Percentiles rank a stretch among this genome's conserved stretches.
Evolutionary conservation across 176 grass and related monocot genomes (phyloP).

Genomic region (Luzula sylvatica): DNA sequence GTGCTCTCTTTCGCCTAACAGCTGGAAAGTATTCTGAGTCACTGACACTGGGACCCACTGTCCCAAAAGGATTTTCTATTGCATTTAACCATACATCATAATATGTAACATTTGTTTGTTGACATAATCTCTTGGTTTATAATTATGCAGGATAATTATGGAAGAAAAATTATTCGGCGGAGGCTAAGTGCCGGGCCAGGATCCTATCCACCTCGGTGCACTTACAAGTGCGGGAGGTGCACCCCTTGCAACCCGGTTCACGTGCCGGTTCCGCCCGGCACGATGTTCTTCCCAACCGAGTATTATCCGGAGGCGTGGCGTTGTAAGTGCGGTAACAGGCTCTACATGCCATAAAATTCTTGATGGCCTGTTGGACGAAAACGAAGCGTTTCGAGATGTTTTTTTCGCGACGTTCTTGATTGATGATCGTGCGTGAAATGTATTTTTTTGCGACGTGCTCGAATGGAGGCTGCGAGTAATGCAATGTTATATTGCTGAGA

Average conservation of each 20-base stretch:
- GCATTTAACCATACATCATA: too few relatives aligned
- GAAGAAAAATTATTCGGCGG: neutral
- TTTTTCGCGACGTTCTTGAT: too few relatives aligned
- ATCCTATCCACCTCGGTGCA: constrained; percentile 21
- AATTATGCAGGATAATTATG: neutral
- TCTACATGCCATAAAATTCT: constrained; percentile 29
- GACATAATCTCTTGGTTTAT: neutral
- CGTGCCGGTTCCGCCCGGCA: constrained; percentile 24
- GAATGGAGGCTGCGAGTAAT: too few relatives aligned
- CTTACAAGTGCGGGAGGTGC: constrained; percentile 20
- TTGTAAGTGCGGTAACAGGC: constrained; percentile 22
- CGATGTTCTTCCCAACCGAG: constrained; percentile 15
- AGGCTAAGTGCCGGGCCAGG: constrained; percentile 12
- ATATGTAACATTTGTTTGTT: too few relatives aligned
- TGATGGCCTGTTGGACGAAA: too few relatives aligned
- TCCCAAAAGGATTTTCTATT: too few relatives aligned
- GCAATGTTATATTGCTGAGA: neutral
- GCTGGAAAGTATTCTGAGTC: too few relatives aligned
- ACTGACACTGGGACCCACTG: too few relatives aligned
- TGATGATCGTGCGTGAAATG: too few relatives aligned
- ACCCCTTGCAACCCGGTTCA: constrained; percentile 27
- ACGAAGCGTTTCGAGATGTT: too few relatives aligned
- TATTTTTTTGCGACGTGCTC: too few relatives aligned
- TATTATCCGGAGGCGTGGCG: constrained; percentile 38
- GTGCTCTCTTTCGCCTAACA: too few relatives aligned